A percentile compares a stretch with the other conserved stretches of the same genome.
Evolutionary conservation across 768 basidiomycete genomes (phyloP).

Genomic region (Melanogaster broomeanus): DNA sequence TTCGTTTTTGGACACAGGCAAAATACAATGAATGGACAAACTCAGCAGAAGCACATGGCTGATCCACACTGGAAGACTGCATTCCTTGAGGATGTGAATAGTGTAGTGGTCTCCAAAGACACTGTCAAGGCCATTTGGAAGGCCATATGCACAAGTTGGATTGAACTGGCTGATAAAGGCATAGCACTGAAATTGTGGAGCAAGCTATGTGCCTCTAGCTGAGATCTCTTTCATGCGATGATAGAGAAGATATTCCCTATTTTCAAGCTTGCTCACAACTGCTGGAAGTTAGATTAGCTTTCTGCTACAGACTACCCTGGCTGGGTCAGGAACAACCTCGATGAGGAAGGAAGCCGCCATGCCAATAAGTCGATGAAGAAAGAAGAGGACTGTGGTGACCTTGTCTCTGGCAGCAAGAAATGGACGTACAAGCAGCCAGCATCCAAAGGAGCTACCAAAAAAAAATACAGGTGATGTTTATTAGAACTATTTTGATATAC

Average conservation of each 20-base stretch:
- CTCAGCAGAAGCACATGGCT: background rate
- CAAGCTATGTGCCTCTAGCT: background rate
- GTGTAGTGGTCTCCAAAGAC: background rate
- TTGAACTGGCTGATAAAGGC: background rate
- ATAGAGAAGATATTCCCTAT: background rate
- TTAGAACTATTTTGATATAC: no score
- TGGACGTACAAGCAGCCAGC: background rate
- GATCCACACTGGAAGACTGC: background rate
- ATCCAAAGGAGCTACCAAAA: background rate
- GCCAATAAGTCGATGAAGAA: background rate
- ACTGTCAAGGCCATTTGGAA: conserved; percentile 1
- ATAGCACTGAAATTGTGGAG: conserved; percentile 8
- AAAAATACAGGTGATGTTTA: background rate
- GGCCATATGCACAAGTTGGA: background rate
- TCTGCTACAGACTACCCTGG: background rate
- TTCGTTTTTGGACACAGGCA: conserved; percentile 2
- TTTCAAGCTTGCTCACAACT: background rate
- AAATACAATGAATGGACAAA: background rate
- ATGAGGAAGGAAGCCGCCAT: background rate
- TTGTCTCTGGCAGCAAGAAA: background rate
- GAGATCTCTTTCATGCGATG: background rate
- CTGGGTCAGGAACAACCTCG: background rate
- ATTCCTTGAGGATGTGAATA: background rate
- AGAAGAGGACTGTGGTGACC: background rate
- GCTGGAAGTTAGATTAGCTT: background rate